Evolutionary conservation across 176 grass and related monocot species (phyloP).

Genomic region (Avena insularis): DNA sequence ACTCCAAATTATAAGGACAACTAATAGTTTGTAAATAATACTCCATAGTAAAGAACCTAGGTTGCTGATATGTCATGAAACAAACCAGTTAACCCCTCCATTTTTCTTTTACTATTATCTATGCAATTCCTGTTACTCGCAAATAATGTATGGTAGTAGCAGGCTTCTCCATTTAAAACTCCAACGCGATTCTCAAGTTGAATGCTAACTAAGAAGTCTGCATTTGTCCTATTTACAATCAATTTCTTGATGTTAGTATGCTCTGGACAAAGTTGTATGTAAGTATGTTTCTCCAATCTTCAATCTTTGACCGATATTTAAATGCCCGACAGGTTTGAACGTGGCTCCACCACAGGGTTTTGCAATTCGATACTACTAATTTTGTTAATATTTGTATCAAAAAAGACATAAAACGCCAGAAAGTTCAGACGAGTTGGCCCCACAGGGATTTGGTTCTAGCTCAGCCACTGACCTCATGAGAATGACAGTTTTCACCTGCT

Average conservation of each 20-base stretch:
- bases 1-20: background rate
- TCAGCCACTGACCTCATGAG: background rate
- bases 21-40: background rate
- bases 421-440: background rate
- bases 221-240: background rate
- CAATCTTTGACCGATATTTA: background rate
- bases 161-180: background rate
- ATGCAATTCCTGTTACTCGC: background rate
- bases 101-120: background rate
- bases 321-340: background rate
- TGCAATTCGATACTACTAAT: background rate
- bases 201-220: background rate
- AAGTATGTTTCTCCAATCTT: constrained; percentile 2
- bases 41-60: background rate
- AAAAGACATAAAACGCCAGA: background rate
- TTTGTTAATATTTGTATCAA: background rate
- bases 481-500: constrained; percentile 21
- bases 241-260: background rate
- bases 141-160: background rate
- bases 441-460: background rate
- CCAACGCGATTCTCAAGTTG: background rate
- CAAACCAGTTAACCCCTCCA: background rate
- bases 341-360: background rate
- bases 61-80: constrained; percentile 9
- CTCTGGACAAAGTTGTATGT: constrained; percentile 1